Percentiles rank a stretch among this genome's conserved stretches.
phyloP scores from a whole-genome alignment of 768 basidiomycete species.

The Ramaria rubella region DNA sequence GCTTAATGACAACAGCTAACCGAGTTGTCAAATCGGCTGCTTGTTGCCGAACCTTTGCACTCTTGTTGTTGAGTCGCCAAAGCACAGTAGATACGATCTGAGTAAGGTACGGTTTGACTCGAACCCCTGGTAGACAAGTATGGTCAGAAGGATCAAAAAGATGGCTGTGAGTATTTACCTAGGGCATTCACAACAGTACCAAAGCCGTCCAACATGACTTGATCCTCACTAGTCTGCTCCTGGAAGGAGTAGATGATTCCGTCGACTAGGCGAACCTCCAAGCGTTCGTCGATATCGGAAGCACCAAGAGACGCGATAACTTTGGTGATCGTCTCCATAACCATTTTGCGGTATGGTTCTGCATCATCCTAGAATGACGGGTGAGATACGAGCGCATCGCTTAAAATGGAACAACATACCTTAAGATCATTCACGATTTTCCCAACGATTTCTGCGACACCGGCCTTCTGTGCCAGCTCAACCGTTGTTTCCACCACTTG shows the following conservation, averaged over 20 bases:
- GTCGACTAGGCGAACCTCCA: slow-evolving; percentile 91
- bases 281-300: slow-evolving; percentile 94
- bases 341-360: slow-evolving; percentile 96
- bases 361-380: slow-evolving; percentile 47
- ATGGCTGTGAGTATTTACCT: slow-evolving; percentile 28
- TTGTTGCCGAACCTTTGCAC: slow-evolving; percentile 97
- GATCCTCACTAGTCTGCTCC: slow-evolving; percentile 98
- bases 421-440: slow-evolving; percentile 85
- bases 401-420: slow-evolving; percentile 17
- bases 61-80: slow-evolving; percentile 99
- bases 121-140: slow-evolving; percentile 51
- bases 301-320: slow-evolving; percentile 90
- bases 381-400: not conserved
- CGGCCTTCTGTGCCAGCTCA: slow-evolving; percentile 94
- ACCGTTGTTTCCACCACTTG: slow-evolving; percentile 99
- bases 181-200: slow-evolving; percentile 96
- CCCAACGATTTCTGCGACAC: slow-evolving; percentile 94
- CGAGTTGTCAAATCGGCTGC: slow-evolving; percentile 98
- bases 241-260: slow-evolving; percentile 99
- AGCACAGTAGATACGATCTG: slow-evolving; percentile 98
- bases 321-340: slow-evolving; percentile 99
- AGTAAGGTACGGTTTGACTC: slow-evolving; percentile 96
- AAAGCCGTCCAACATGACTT: slow-evolving; percentile 98
- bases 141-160: not conserved
- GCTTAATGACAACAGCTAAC: slow-evolving; percentile 95